phyloP scores from a whole-genome alignment of 371 early-diverging fungal species.

The Syncephalastrum sp. region DNA sequence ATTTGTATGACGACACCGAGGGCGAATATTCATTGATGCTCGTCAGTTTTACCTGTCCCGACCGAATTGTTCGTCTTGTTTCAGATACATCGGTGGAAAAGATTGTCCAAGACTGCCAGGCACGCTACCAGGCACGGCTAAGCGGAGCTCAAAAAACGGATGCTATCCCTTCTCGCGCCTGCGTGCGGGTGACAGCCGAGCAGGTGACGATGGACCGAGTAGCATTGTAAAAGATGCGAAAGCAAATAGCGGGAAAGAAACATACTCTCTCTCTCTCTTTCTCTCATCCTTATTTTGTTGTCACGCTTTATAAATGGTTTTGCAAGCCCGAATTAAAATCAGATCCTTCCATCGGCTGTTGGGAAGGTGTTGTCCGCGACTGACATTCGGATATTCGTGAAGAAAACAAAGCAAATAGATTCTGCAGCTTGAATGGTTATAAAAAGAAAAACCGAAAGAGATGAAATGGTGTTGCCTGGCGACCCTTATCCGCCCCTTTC shows the following conservation, averaged over 20 bases:
- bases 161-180: no score
- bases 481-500: no score
- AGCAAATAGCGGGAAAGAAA: not conserved
- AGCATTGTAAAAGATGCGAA: conserved; percentile 8
- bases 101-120: not conserved
- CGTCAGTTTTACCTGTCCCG: conserved; percentile 36
- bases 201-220: conserved; percentile 11
- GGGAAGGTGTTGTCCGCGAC: no score
- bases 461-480: no score
- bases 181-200: conserved; percentile 1
- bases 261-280: no score
- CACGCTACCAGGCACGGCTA: conserved; percentile 1
- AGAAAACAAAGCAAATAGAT: not conserved
- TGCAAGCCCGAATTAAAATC: no score
- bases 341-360: no score
- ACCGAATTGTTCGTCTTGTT: not conserved
- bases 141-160: not conserved
- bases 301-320: no score
- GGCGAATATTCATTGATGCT: conserved; percentile 13
- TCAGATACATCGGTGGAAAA: not conserved
- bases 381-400: not conserved
- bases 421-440: no score
- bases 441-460: no score
- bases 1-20: not conserved
- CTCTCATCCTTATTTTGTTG: no score